Base-by-base conservation (phyloP, 2,329 filamentous ascomycete species). In the Botrytis tulipae region DNA sequence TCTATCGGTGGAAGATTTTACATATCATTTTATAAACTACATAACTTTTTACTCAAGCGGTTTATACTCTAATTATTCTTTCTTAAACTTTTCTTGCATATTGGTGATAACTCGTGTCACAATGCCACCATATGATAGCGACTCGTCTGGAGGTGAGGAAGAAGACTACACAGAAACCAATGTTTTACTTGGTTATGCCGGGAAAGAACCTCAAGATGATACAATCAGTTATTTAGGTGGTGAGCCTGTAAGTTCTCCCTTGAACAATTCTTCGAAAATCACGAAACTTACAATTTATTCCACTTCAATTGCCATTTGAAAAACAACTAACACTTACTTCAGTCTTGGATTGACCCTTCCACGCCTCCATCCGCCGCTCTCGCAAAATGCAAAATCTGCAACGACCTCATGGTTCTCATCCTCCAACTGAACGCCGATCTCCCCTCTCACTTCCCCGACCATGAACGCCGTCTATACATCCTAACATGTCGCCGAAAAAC, bases 361-460 rank as follows among this genome's bases (percentile, higher is more conserved):
- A 88, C 87, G 59, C 86, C 92, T 6, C 93, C 95, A 12, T 92
- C 93, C 1, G 92, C 92, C 37, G 85, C 91, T 0, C 87, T 97
- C 16, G 94, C 93, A 35, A 92, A 91, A 83, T 99, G 96, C 85
- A 94, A 93, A 83, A 88, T 93, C 77, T 99, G 96, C 88, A 93
- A 94, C 77, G 88, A 90, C 70, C 83, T 93, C 70, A 94, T 98
- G 89, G 91, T 90, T 1, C 87, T 98, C 18, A 88, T 99, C 4
- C 88, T 99, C 65, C 94, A 99, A 82, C 88, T 99, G 42, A 94
- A 99, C 82, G 95, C 90, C 79, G 94, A 98, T 81, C 87, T 98
- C 5, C 95, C 94, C 22, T 92, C 95, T 72, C 87, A 90, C 67
- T 98, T 97, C 80, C 92, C 94, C 2, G 90, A 91, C 73, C 93